Evolutionary conservation across 1,139 yeast genomes (phyloP), one percentile per base, ranked within the genome.

Genomic region (Hanseniaspora gamundiae): DNA sequence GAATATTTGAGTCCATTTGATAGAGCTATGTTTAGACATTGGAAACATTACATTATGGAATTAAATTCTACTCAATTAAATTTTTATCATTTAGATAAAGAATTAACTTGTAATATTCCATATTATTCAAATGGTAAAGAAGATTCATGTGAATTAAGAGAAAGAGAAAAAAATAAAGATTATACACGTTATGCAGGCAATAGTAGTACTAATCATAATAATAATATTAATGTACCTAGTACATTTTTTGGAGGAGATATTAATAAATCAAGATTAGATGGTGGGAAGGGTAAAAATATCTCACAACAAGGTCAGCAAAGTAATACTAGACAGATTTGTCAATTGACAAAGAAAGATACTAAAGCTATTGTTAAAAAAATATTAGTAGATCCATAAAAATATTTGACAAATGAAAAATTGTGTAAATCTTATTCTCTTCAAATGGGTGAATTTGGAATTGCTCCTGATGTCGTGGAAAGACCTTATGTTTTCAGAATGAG

Each of bases 21-120:
- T 52, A 68, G 76, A 4, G 70, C 84, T 0, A 69, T 76, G 1
- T 60, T 69, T 9, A 62, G 86, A 50, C 69, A 73, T n/a, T 81
- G 91, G 91, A 75, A 68, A 53, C 67, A 70, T 42, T 67, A 69
- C 28, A 66, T 82, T 7, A 65, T 80, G 62, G 91, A 82, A 55
- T 62, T 82, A 30, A 82, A 82, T 61, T 78, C 85, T 2, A 82
- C 91, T 1, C 91, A 82, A 61, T 58, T 82, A 31, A 82, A 81
- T 58, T 67, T 82, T 43, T 81, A 81, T 56, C 50, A 59, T 21
- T 56, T 63, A 3, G 65, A 64, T 39, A 56, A 58, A 5, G 43
- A 47, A 1, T 41, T 59, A 36, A 53, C 57, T 1, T 45, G 48
- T 9, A 49, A 51, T 17, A 52, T 56, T 28, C 50, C 46, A 36